Base-by-base conservation (phyloP, 805 yeast genomes). In the Candida sonorensis region DNA sequence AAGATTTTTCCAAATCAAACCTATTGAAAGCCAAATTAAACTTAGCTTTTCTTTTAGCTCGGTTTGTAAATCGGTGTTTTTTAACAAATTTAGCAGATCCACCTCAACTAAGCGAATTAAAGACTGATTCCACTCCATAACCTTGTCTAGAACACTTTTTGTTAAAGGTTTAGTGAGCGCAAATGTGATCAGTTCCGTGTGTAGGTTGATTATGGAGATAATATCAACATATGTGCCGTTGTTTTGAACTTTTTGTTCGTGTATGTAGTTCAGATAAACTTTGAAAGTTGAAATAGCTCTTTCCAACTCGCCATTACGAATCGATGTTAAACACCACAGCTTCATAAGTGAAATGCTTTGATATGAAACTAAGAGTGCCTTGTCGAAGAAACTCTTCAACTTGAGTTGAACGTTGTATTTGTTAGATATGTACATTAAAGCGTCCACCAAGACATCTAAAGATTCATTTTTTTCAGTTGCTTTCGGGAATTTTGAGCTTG, bases 311-410 rank as follows among this genome's bases (percentile, higher is more conserved):
- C 45, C 34, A 11, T 41, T 35, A 2, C 38, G 33, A n/a, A 57
- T 46, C 19, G 59, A 45, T 26, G 49, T 12, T 29, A 49, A 5
- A 52, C 59, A 38, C 58, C 58, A 41, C 35, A 51, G 44, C 56
- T 62, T 36, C 63, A 66, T 37, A 53, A 48, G 39, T 45, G 58
- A 26, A 54, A 50, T 26, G 62, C 56, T 68, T 43, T 71, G 77
- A 36, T 70, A 72, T 0, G 77, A 68, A 29, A 57, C 62, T 11
- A 55, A 46, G 31, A 69, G 53, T 2, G 69, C 63, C 4, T 41
- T 33, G 9, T 54, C 51, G 12, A 57, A 51, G 41, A 51, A 52
- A 5, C 30, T 37, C 9, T 41, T 38, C 48, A 59, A 46, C 3
- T 52, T 40, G 2, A 50, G 15, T 8, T 40, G 27, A 3, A 33